Evolutionary conservation across 169 alveolate genomes (phyloP).

Genomic region (Cystoisospora suis): DNA sequence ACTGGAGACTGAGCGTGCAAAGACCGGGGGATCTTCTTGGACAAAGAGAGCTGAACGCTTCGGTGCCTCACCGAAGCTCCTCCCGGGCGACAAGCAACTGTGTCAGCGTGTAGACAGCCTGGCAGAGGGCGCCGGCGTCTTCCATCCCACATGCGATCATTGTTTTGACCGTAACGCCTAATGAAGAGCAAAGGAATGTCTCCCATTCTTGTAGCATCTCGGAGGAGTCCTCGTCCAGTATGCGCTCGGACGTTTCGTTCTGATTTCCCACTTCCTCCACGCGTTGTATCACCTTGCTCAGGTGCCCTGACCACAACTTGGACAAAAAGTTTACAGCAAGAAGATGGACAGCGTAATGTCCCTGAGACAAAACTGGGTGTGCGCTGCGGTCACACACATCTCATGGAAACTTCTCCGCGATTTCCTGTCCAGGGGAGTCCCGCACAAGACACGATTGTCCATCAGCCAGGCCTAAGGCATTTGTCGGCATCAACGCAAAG

Average conservation of each 20-base stretch:
- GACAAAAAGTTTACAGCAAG: neutral
- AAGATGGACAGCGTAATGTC: neutral
- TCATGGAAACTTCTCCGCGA: neutral
- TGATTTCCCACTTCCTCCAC: neutral
- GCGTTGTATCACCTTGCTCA: neutral
- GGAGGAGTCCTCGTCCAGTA: neutral
- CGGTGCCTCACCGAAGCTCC: neutral
- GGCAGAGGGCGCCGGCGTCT: conserved; percentile 14
- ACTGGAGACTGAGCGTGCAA: too few species aligned
- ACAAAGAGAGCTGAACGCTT: too few species aligned
- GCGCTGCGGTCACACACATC: neutral
- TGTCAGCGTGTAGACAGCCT: conserved; percentile 1
- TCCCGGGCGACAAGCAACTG: neutral
- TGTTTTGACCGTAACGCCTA: neutral
- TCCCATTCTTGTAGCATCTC: neutral
- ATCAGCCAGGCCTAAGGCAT: too few species aligned
- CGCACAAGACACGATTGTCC: too few species aligned
- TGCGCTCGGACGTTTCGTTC: neutral
- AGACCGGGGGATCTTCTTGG: too few species aligned
- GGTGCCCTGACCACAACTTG: conserved; percentile 17
- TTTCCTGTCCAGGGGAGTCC: too few species aligned
- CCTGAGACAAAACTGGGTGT: neutral
- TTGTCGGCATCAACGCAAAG: too few species aligned
- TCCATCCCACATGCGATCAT: neutral
- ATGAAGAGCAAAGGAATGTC: neutral